Conservation (phyloP, 371 early-diverging fungal genomes). For the Apophysomyces sp. region DNA sequence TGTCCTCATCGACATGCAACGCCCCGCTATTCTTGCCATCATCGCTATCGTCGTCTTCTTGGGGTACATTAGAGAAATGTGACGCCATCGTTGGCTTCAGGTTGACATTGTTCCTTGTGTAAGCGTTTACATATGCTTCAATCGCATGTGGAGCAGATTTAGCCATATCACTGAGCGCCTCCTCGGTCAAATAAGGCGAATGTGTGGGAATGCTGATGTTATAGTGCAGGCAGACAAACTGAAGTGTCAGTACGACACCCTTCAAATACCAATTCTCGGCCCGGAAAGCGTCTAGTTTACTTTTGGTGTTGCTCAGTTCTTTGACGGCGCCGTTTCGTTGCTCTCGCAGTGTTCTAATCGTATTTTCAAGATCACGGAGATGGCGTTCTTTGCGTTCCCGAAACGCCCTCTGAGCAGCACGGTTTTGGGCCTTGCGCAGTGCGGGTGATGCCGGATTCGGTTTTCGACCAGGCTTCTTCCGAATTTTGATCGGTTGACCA, state of each 20-base stretch:
- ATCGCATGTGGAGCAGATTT: constrained; percentile 36
- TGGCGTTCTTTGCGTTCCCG: constrained; percentile 79
- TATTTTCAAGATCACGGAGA: constrained; percentile 59
- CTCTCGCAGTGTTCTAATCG: constrained; percentile 63
- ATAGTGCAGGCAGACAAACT: constrained; percentile 41
- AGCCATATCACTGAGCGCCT: constrained; percentile 29
- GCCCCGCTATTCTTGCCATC: not conserved
- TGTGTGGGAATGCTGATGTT: constrained; percentile 40
- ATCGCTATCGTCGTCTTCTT: not conserved
- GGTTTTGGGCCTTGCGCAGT: constrained; percentile 76
- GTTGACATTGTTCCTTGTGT: constrained; percentile 34
- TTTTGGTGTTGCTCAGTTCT: constrained; percentile 47
- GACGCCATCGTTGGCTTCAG: constrained; percentile 38
- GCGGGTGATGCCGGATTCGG: constrained; percentile 67
- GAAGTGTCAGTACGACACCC: constrained; percentile 51
- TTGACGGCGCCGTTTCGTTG: constrained; percentile 34
- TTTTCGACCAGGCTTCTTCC: constrained; percentile 77
- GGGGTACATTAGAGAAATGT: constrained; percentile 23
- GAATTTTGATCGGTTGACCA: constrained; percentile 17
- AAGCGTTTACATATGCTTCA: constrained; percentile 41
- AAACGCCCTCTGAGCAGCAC: constrained; percentile 80
- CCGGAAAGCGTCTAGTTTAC: constrained; percentile 48
- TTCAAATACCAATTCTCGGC: constrained; percentile 60
- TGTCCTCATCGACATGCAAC: not conserved
- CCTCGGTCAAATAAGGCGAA: constrained; percentile 38